Evolutionary conservation across 208 protist genomes (phyloP).

Genomic region (Trypanosoma scelopori): DNA sequence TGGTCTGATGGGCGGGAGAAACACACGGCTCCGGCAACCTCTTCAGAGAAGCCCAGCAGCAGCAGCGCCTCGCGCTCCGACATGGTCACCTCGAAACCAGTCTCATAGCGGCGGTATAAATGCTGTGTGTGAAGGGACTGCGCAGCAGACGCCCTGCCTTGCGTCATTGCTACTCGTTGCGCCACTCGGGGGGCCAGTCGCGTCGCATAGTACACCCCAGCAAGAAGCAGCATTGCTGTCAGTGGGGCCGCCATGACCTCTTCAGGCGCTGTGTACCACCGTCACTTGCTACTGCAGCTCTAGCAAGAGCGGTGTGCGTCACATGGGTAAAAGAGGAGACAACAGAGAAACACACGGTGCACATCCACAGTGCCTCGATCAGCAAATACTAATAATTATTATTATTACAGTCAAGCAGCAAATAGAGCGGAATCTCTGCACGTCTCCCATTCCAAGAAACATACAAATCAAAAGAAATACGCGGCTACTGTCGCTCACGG

Average conservation of each 20-base stretch:
- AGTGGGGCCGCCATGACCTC: slow-evolving; percentile 33
- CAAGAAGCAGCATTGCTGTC: slow-evolving; percentile 41
- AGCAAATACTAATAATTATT: too few species aligned
- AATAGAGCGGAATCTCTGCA: too few species aligned
- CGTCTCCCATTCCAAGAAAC: too few species aligned
- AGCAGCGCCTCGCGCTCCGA: slow-evolving; percentile 61
- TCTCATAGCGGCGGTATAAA: slow-evolving; percentile 64
- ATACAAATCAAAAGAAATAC: too few species aligned
- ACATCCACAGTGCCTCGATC: too few species aligned
- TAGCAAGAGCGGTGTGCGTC: background rate
- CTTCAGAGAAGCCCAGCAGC: slow-evolving; percentile 60
- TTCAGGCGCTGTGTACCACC: background rate
- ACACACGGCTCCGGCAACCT: slow-evolving; percentile 18
- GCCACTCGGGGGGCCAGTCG: slow-evolving; percentile 57
- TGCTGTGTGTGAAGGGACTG: slow-evolving; percentile 13
- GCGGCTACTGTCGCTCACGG: background rate
- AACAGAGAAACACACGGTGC: background rate
- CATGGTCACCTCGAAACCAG: slow-evolving; percentile 64
- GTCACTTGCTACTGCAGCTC: background rate
- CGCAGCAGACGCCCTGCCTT: background rate
- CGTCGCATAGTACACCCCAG: slow-evolving; percentile 50
- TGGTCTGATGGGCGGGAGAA: slow-evolving; percentile 37
- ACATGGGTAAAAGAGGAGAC: background rate
- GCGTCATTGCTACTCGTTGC: slow-evolving; percentile 38
- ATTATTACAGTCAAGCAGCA: too few species aligned